Conservation (phyloP, 805 yeast genomes). For the Kurtzmaniella fragi region DNA sequence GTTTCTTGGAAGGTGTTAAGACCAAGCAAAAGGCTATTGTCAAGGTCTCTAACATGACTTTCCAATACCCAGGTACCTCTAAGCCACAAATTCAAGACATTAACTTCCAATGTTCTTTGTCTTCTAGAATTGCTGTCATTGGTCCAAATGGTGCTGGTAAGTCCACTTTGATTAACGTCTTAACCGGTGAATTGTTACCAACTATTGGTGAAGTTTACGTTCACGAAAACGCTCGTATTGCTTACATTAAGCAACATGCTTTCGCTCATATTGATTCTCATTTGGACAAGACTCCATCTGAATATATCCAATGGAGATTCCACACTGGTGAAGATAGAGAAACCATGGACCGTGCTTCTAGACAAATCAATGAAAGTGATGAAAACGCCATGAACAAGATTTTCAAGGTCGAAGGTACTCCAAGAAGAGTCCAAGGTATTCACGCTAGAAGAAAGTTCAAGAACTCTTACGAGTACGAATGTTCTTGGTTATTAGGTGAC, state of each 20-base stretch:
- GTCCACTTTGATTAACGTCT: constrained; percentile 96
- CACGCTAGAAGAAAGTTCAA: constrained; percentile 99
- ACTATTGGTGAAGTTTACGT: constrained; percentile 98
- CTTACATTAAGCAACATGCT: constrained; percentile 99
- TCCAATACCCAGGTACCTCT: constrained; percentile 99
- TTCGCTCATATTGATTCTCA: constrained; percentile 99
- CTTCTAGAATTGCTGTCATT: constrained; percentile 99
- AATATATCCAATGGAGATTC: constrained; percentile 99
- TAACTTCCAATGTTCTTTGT: constrained; percentile 97
- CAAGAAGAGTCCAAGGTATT: constrained; percentile 94
- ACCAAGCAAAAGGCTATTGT: constrained; percentile 99
- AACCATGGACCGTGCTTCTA: constrained; percentile 99
- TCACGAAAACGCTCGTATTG: constrained; percentile 99
- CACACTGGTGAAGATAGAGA: constrained; percentile 99
- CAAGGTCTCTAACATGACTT: constrained; percentile 93
- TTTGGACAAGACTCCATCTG: constrained; percentile 99
- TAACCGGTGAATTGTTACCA: constrained; percentile 99
- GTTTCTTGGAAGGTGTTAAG: constrained; percentile 99
- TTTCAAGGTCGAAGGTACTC: constrained; percentile 98
- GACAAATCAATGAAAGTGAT: constrained; percentile 95
- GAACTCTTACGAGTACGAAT: constrained; percentile 99
- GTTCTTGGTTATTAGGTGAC: constrained; percentile 96
- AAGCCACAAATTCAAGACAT: constrained; percentile 92
- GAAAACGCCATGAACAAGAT: constrained; percentile 99
- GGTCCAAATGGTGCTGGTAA: constrained; percentile 99